Evolutionary conservation across 2,329 filamentous ascomycete genomes (phyloP).

Genomic region (Pseudocercospora vitis): DNA sequence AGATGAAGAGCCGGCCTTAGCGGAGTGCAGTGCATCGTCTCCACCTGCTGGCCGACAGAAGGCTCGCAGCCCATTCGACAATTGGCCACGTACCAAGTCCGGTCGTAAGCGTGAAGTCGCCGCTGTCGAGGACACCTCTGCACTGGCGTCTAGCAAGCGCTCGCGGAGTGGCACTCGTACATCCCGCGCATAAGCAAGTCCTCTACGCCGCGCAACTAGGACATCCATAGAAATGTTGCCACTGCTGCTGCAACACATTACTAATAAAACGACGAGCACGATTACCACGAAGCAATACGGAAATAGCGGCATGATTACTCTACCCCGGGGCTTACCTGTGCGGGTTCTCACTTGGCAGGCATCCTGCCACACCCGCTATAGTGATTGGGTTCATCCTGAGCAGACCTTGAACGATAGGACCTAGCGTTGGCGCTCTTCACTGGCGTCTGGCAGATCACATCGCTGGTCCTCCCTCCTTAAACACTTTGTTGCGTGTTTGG

Average conservation of each 20-base stretch:
- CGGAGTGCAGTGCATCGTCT: conserved; percentile 9
- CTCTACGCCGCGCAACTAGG: neutral
- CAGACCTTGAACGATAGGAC: too few species aligned
- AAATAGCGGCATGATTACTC: neutral
- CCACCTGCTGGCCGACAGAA: conserved; percentile 18
- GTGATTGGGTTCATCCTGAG: too few species aligned
- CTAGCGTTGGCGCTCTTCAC: too few species aligned
- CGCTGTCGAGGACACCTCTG: neutral
- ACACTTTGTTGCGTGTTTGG: too few species aligned
- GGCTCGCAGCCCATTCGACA: conserved; percentile 62
- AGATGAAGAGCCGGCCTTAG: conserved; percentile 29
- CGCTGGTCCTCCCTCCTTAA: too few species aligned
- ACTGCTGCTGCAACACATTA: neutral
- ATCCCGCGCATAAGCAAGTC: neutral
- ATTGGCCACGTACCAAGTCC: conserved; percentile 65
- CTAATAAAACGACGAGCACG: neutral
- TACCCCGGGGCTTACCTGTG: too few species aligned
- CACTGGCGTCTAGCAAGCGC: conserved; percentile 10
- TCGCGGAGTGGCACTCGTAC: conserved; percentile 17
- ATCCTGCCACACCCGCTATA: too few species aligned
- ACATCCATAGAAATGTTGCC: neutral
- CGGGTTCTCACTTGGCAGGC: too few species aligned
- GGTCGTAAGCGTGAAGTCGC: conserved; percentile 24
- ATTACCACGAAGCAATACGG: neutral
- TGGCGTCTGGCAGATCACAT: too few species aligned